phyloP scores from a whole-genome alignment of 176 grass and related monocot species.

The Cenchrus purpureus region DNA sequence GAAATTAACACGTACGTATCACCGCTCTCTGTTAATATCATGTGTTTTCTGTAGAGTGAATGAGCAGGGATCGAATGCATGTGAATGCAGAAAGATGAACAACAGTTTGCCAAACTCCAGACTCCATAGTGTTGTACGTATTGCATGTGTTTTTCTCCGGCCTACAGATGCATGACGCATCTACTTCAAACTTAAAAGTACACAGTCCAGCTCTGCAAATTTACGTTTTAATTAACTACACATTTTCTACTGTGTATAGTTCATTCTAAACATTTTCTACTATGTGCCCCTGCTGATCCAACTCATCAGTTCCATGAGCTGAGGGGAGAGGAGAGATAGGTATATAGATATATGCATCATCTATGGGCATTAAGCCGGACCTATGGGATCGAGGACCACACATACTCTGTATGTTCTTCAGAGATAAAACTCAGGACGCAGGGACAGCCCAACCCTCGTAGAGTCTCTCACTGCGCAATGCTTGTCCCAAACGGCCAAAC shows the following conservation, averaged over 20 bases:
- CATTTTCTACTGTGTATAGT: not conserved
- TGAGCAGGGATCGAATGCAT: not conserved
- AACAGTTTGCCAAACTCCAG: not conserved
- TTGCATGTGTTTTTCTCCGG: no score
- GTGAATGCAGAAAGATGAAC: not conserved
- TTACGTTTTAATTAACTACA: conserved; percentile 12
- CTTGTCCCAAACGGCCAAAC: conserved; percentile 42
- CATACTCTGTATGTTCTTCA: conserved; percentile 12
- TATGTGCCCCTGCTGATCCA: not conserved
- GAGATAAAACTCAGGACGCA: conserved; percentile 13
- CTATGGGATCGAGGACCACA: conserved; percentile 38
- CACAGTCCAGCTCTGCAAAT: conserved; percentile 31
- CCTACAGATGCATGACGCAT: not conserved
- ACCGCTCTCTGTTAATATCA: not conserved
- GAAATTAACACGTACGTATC: no score
- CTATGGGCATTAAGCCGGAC: not conserved
- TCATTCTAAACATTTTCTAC: not conserved
- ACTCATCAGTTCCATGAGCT: not conserved
- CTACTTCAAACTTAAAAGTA: conserved; percentile 16
- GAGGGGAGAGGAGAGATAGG: not conserved
- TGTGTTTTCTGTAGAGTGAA: not conserved
- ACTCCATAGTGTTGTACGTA: not conserved
- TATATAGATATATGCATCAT: not conserved
- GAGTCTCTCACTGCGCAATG: conserved; percentile 34
- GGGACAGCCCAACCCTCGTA: conserved; percentile 16